Base-by-base conservation (phyloP, 2,329 filamentous ascomycete species). In the Colletotrichum tropicale region DNA sequence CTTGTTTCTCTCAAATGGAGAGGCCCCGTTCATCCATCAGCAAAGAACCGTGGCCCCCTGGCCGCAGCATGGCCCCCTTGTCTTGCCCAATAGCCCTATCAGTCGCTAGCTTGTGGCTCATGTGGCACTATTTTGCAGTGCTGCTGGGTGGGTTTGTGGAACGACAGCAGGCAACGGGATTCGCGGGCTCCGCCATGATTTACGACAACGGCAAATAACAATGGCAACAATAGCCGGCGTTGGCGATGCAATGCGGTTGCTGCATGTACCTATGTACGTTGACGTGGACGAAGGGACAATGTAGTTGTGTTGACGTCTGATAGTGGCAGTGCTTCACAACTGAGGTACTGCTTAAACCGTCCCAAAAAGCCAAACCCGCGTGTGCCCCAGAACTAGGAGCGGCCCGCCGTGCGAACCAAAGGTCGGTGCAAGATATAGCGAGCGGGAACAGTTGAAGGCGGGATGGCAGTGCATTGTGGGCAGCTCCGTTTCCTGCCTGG, bases 1-100 rank as follows among this genome's bases (percentile, higher is more conserved):
- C 30, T 60, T 34, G 55, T 34, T 72, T 38, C 55, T 36, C 58
- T 21, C 24, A 21, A 52, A 30, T n/a, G 62, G 62, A 18, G 6
- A 15, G 38, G 9, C 36, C 62, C 62, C 56, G 30, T 34, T 8
- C 26, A n/a, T 32, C 18, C 58, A 61, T 32, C 18, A 61, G n/a
- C 58, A 61, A 30, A 61, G 28, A 32, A 66, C 30, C 58, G 58
- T n/a, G 26, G 18, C 56, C 70, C 73, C 69, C 70, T 66, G 73
- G 43, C 24, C n/a, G 38, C 15, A 21, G 58, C 70, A 74, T 76
- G 70, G 70, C 34, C 34, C 74, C 74, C 70, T 55, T 74, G 74
- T 76, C 74, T 76, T 64, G 70, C 70, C 36, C 70, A 69, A 56
- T 74, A 69, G 58, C 65, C 74, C 58, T 67, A 60, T 73, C 73